A percentile compares a stretch with the other conserved stretches of the same genome.
Evolutionary conservation across 1,284 basidiomycete species (phyloP).

Genomic region (Malassezia restricta): DNA sequence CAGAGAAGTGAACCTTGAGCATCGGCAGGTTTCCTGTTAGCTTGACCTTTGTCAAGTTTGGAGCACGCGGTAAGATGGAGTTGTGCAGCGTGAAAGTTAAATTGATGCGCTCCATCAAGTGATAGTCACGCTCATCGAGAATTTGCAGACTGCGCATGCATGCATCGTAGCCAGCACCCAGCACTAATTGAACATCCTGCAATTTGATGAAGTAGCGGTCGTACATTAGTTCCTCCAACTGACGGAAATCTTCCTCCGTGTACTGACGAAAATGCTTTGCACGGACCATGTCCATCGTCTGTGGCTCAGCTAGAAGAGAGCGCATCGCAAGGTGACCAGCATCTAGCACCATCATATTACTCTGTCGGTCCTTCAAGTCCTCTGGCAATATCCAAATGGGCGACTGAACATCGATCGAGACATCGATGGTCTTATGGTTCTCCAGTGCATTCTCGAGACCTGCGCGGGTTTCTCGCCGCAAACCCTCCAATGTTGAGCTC

Average conservation of each 20-base stretch:
- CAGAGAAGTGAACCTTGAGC: conserved; percentile 85
- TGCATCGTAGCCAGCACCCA: conserved; percentile 71
- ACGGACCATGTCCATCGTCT: conserved; percentile 65
- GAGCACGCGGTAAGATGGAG: conserved; percentile 77
- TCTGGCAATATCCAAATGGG: conserved; percentile 96
- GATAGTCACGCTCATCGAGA: conserved; percentile 56
- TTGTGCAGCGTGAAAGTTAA: conserved; percentile 82
- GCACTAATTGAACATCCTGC: conserved; percentile 77
- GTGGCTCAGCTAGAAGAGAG: conserved; percentile 77
- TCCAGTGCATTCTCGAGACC: conserved; percentile 87
- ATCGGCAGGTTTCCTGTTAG: conserved; percentile 78
- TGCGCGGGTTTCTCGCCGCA: conserved; percentile 86
- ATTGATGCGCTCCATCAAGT: conserved; percentile 79
- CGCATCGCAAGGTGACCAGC: conserved; percentile 92
- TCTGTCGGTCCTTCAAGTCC: conserved; percentile 59
- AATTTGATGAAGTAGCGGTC: conserved; percentile 78
- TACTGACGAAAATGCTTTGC: conserved; percentile 77
- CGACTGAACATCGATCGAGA: conserved; percentile 90
- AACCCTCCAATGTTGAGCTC: conserved; percentile 81
- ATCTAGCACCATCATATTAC: conserved; percentile 82
- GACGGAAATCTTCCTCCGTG: conserved; percentile 73
- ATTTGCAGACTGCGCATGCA: conserved; percentile 54
- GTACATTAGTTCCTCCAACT: conserved; percentile 89
- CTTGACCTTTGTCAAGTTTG: conserved; percentile 79
- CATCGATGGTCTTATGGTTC: conserved; percentile 85